phyloP scores from a whole-genome alignment of 306 rosid genomes.

The Citrullus mucosospermus region DNA sequence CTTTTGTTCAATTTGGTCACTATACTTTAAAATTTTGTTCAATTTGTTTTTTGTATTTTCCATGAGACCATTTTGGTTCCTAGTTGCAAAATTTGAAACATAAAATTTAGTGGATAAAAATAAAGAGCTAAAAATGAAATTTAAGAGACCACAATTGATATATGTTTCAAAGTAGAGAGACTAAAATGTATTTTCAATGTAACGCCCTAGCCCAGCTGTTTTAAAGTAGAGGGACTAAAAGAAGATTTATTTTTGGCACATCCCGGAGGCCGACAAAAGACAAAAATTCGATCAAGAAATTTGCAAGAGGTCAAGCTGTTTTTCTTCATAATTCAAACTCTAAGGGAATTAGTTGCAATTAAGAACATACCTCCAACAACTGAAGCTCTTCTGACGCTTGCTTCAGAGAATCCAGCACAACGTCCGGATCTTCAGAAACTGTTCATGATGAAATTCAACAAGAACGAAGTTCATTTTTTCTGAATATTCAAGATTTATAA shows the following conservation, averaged over 20 bases:
- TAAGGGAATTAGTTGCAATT: neutral
- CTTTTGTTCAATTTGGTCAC: too few relatives aligned
- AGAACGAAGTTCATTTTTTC: neutral
- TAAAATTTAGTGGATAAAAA: too few relatives aligned
- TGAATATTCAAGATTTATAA: neutral
- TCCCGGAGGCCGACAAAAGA: neutral
- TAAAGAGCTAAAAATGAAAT: too few relatives aligned
- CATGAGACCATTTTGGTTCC: too few relatives aligned
- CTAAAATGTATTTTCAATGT: too few relatives aligned
- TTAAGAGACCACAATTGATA: too few relatives aligned
- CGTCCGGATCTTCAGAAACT: conserved; percentile 44
- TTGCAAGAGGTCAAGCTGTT: neutral
- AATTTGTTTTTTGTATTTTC: too few relatives aligned
- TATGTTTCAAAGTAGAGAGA: too few relatives aligned
- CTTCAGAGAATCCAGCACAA: conserved; percentile 58
- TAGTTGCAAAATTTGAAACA: too few relatives aligned
- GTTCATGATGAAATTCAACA: conserved; percentile 8
- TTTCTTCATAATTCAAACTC: neutral
- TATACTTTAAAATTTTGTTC: too few relatives aligned
- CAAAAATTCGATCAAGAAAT: neutral
- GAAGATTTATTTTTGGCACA: neutral
- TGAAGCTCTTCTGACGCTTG: conserved; percentile 83
- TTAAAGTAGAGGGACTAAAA: neutral
- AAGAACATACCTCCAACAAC: conserved; percentile 62
- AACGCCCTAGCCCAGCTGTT: too few relatives aligned